Evolutionary conservation across 768 basidiomycete species (phyloP), one percentile per base, ranked within the genome.

Genomic region (Lentinula lateritia): DNA sequence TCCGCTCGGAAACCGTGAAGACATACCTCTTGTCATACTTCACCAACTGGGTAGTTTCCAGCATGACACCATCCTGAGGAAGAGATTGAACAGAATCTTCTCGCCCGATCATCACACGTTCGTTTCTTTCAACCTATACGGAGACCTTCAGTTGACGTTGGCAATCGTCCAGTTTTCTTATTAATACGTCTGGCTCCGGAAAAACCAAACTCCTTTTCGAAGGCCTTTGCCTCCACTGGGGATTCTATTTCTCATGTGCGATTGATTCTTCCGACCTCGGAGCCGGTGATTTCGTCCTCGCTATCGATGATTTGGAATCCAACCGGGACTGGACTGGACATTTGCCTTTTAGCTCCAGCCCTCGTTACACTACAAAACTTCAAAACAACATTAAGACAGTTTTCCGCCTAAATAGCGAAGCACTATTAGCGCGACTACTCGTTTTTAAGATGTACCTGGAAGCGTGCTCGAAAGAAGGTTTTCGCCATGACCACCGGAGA

Each of bases 171-270:
- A 60, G 58, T 5, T 48, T 60, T n/a, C 23, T 60, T 9, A 23
- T 50, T 10, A 60, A 60, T 36, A n/a, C 58, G 7, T 50, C 58
- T 4, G 58, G 58, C 12, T 32, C 58, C 8, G 58, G 58, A n/a
- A 60, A 60, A n/a, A n/a, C n/a, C n/a, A n/a, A n/a, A n/a, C n/a
- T n/a, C n/a, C n/a, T n/a, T n/a, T n/a, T n/a, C n/a, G 45, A 60
- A 39, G 58, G 58, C 6, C 45, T 60, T 5, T 60, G 58, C n/a
- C 43, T 32, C 4, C 43, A 50, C 35, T 60, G 58, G 58, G 58
- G 58, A n/a, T 43, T 60, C 12, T 60, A 48, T 45, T 34, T 50
- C 7, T 20, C 56, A 6, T 58, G 15, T 34, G 23, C 39, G 10
- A 41, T 20, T 9, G 56, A 58, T 45, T 6, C n/a, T 8, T 38